A percentile compares a stretch with the other conserved stretches of the same genome.
Evolutionary conservation across 345 rosid species (phyloP).

Genomic region (Cochlearia excelsa): DNA sequence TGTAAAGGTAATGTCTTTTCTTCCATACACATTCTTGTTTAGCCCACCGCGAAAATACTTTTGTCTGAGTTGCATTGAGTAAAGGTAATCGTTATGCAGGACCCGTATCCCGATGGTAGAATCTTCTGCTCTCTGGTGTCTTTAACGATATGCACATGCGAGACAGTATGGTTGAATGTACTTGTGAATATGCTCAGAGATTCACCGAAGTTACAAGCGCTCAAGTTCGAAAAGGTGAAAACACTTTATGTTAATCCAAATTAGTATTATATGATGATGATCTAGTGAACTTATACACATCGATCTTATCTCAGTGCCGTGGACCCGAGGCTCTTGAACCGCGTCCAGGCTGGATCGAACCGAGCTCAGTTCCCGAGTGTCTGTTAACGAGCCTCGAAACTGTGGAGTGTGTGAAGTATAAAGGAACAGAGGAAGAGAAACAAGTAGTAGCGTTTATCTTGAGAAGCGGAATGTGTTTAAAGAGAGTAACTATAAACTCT

Average conservation of each 20-base stretch:
- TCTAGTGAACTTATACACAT: background rate
- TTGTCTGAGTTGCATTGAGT: background rate
- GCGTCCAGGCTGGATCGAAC: background rate
- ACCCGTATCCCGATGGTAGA: conserved; percentile 1
- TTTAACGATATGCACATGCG: conserved; percentile 4
- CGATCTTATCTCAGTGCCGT: conserved; percentile 6
- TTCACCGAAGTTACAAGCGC: conserved; percentile 10
- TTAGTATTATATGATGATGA: background rate
- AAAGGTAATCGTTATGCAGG: background rate
- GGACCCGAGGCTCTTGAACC: too few relatives aligned
- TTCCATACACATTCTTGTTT: background rate
- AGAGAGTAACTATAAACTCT: conserved; percentile 17
- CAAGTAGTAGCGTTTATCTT: conserved; percentile 4
- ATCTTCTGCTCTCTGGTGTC: background rate
- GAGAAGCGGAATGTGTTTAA: background rate
- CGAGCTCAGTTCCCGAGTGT: conserved; percentile 16
- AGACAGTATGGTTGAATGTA: conserved; percentile 12
- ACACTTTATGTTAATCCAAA: background rate
- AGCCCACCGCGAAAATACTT: background rate
- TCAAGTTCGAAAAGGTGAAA: conserved; percentile 12
- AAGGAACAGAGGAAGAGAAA: conserved; percentile 19
- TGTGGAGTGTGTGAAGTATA: background rate
- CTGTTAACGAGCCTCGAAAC: conserved; percentile 14
- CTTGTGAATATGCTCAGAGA: conserved; percentile 15
- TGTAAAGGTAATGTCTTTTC: conserved; percentile 9